Conservation (phyloP, 495 filamentous ascomycete species). For the Aspergillus avenaceus region DNA sequence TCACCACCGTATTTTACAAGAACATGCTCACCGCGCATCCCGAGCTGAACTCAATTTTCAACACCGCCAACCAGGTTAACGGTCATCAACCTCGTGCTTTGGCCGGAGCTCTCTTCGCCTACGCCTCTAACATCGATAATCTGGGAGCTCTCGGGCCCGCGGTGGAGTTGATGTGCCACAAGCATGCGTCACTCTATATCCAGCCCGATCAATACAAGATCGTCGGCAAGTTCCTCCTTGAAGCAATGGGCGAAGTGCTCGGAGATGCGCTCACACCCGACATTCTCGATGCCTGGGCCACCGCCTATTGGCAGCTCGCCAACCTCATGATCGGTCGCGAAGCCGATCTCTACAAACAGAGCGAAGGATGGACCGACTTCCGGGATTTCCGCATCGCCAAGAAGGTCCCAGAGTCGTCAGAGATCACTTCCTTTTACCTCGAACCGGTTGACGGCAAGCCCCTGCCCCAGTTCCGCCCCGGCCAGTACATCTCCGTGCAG, state of each 20-base stretch:
- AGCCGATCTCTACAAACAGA: conserved; percentile 52
- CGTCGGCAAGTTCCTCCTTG: conserved; percentile 64
- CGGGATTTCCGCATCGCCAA: conserved; percentile 60
- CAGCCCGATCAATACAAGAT: conserved; percentile 63
- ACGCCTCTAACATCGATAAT: conserved; percentile 69
- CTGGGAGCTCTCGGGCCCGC: conserved; percentile 55
- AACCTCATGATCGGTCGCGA: conserved; percentile 66
- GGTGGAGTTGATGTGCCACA: conserved; percentile 71
- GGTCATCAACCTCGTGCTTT: conserved; percentile 64
- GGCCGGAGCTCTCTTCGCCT: conserved; percentile 62
- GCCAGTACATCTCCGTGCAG: conserved; percentile 66
- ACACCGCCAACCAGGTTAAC: conserved; percentile 57
- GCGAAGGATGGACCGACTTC: conserved; percentile 59
- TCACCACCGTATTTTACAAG: conserved; percentile 65
- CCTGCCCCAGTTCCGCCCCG: conserved; percentile 59
- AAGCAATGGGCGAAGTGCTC: conserved; percentile 63
- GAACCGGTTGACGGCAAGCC: conserved; percentile 57
- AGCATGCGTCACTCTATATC: conserved; percentile 70
- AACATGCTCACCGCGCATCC: conserved; percentile 62
- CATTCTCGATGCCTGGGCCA: conserved; percentile 65
- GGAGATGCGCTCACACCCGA: conserved; percentile 62
- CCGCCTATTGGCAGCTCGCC: conserved; percentile 68
- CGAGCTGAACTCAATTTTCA: conserved; percentile 63
- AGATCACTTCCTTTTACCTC: conserved; percentile 70
- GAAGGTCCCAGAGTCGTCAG: conserved; percentile 58